Evolutionary conservation across 73 alveolate genomes (phyloP).

Genomic region (Tetrahymena thermophila): DNA sequence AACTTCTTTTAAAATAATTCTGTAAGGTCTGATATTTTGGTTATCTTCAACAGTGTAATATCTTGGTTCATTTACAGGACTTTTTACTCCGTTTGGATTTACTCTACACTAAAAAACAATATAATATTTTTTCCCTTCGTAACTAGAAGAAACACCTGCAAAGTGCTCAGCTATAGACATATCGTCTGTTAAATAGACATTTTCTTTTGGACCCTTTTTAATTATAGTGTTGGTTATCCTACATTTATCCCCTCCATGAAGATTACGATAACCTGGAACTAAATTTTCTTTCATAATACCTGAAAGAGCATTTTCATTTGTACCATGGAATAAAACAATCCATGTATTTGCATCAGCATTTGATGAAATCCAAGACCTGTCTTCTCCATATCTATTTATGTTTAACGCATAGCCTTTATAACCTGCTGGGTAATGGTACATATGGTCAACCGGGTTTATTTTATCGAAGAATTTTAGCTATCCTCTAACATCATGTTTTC

Average conservation of each 20-base stretch:
- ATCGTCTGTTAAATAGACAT: background rate
- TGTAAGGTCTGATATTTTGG: background rate
- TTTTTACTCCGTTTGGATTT: background rate
- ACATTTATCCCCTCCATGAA: background rate
- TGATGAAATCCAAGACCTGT: background rate
- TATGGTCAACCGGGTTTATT: background rate
- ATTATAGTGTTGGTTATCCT: background rate
- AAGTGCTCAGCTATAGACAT: background rate
- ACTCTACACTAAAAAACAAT: background rate
- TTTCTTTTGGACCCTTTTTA: background rate
- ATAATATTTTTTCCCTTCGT: background rate
- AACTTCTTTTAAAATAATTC: background rate
- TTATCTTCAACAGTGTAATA: background rate
- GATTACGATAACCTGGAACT: background rate
- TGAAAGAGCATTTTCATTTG: background rate
- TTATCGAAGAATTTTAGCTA: background rate
- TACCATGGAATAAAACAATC: background rate
- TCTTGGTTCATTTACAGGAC: background rate
- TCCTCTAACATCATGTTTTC: background rate
- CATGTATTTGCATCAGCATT: background rate
- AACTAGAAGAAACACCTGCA: background rate
- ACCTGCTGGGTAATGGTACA: background rate
- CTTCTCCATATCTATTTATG: background rate
- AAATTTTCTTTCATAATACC: background rate
- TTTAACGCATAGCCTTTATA: background rate